Percentiles rank a stretch among this genome's conserved stretches.
Conservation (phyloP, 805 yeast species). For the Metschnikowia amazonensis region DNA sequence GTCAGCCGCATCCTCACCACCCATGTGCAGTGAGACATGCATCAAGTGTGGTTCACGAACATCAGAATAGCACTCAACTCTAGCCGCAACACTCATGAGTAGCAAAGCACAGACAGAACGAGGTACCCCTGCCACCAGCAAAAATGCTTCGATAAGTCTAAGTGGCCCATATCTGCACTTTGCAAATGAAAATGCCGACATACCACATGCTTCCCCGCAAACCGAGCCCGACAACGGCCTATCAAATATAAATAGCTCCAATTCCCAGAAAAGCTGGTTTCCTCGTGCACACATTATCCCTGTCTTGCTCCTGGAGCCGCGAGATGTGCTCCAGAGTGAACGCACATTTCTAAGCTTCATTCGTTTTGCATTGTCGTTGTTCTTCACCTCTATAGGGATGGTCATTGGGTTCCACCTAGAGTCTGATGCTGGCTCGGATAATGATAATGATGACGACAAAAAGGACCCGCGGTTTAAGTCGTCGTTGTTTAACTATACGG, state of each 20-base stretch:
- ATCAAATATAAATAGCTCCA: background rate
- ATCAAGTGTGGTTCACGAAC: background rate
- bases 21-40: background rate
- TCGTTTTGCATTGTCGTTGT: conserved; percentile 43
- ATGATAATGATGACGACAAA: background rate
- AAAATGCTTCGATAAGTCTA: background rate
- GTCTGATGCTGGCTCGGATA: conserved; percentile 16
- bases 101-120: background rate
- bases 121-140: background rate
- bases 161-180: background rate
- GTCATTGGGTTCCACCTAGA: conserved; percentile 43
- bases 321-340: conserved; percentile 53
- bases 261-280: conserved; percentile 8
- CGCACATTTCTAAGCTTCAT: conserved; percentile 50
- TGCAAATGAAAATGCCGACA: background rate
- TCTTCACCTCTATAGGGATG: conserved; percentile 46
- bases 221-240: background rate
- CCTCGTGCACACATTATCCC: conserved; percentile 12
- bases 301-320: conserved; percentile 37
- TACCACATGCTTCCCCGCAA: background rate
- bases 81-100: background rate
- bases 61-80: background rate
- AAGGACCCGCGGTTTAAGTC: conserved; percentile 3
- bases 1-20: background rate
- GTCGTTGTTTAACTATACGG: conserved; percentile 15